Base-by-base conservation (phyloP, 208 protist species). In the Endotrypanum monterogeii region DNA sequence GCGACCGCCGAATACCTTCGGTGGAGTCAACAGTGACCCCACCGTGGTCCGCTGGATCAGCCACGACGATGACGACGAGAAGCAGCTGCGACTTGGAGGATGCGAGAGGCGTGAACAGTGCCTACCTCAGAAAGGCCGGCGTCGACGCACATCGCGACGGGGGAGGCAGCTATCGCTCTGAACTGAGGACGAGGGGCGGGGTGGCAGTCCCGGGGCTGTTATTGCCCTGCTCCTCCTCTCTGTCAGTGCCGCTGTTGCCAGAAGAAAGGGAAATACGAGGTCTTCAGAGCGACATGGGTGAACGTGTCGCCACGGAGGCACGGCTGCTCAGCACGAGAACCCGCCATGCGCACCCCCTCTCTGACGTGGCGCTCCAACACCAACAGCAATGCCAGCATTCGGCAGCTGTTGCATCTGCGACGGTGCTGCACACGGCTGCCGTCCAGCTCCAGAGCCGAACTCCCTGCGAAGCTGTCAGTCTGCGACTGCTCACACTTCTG, bases 401-500 rank as follows among this genome's bases (percentile, higher is more conserved):
- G 51, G 7, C 14, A 55, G 18, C 51, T 25, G 51, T 20, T 28
- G 51, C 51, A 6, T 20, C 51, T 25, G 6, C 41, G 39, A 37
- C 69, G 30, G 54, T 72, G 50, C 46, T 80, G 58, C 54, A 80
- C 70, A 72, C 76, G 7, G 3, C 69, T 14, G 67, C 69, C 9
- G 63, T 41, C 1, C 70, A 72, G 8, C 46, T 75, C 46, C 70
- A 61, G 3, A 80, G 76, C 44, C 63, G 76, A 44, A 37, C 62
- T 0, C 76, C 68, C 18, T 76, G 51, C 28, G 81, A 81, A 44
- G 76, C 68, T 28, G 50, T 69, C 7, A 72, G 81, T 28, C 65
- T 86, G 35, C 83, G 83, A 1, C 75, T 87, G 0, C 57, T 87
- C 18, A 73, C 79, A 18, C 39, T 82, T 3, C 65, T 87, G 18